Evolutionary conservation across 2,329 filamentous ascomycete species (phyloP).

Genomic region (Cladosporium velox): DNA sequence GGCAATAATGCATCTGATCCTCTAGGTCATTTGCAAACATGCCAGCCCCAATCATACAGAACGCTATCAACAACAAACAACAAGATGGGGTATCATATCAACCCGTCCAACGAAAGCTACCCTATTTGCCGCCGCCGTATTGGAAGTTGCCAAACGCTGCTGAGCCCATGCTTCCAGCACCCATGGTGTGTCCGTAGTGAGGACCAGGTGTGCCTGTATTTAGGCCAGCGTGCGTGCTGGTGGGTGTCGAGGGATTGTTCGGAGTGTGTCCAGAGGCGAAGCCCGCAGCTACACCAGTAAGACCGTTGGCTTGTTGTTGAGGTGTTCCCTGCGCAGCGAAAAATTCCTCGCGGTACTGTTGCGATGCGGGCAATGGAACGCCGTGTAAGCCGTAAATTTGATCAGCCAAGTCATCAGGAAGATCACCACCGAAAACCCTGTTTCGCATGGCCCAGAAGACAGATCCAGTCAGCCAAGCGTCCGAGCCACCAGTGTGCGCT

Average conservation of each 20-base stretch:
- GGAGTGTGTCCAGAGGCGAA: slow-evolving; percentile 44
- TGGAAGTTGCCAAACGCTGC: slow-evolving; percentile 75
- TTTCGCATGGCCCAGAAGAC: slow-evolving; percentile 94
- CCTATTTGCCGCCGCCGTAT: slow-evolving; percentile 26
- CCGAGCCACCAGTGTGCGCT: slow-evolving; percentile 89
- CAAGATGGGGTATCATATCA: slow-evolving; percentile 14
- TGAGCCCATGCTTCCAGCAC: slow-evolving; percentile 63
- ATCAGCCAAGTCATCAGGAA: slow-evolving; percentile 78
- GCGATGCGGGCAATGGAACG: slow-evolving; percentile 56
- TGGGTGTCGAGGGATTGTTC: slow-evolving; percentile 66
- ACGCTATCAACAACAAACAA: slow-evolving; percentile 18
- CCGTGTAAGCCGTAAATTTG: slow-evolving; percentile 91
- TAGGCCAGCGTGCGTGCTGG: slow-evolving; percentile 53
- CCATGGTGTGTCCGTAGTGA: slow-evolving; percentile 22
- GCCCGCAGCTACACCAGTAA: slow-evolving; percentile 26
- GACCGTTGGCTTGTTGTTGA: slow-evolving; percentile 29
- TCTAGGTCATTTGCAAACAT: neutral
- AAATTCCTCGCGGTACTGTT: slow-evolving; percentile 48
- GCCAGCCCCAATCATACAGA: neutral
- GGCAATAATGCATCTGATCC: slow-evolving; percentile 4
- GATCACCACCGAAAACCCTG: slow-evolving; percentile 80
- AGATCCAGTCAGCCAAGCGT: slow-evolving; percentile 87
- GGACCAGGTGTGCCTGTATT: slow-evolving; percentile 37
- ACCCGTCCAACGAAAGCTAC: slow-evolving; percentile 8
- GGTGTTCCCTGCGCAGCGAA: slow-evolving; percentile 47